These are phyloP conservation scores for Syzygium syzygioides DNA, from an alignment of 441 rosid genomes.

Conservation along the genomic window DNA sequence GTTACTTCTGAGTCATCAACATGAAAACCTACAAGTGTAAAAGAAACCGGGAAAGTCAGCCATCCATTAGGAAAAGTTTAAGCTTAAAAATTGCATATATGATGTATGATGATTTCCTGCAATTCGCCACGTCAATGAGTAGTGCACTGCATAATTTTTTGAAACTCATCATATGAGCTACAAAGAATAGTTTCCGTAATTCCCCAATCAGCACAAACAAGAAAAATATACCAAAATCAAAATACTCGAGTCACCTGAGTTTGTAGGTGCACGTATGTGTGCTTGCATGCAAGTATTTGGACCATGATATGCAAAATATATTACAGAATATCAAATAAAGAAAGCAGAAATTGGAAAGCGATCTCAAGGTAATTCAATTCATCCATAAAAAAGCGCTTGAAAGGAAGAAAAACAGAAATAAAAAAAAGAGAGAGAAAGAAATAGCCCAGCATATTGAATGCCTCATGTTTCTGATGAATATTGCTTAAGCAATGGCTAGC, in stretches of 20 bases:
- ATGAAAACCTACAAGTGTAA: constrained; percentile 48
- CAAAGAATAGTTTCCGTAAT: background rate
- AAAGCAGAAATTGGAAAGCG: background rate
- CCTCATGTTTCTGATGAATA: background rate
- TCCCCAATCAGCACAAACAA: background rate
- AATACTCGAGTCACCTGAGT: background rate
- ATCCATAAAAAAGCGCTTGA: background rate
- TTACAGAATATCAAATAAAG: background rate
- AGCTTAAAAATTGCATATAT: background rate
- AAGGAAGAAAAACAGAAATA: background rate
- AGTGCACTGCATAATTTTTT: background rate
- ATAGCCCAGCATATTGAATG: background rate
- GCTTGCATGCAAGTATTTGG: background rate
- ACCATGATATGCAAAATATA: background rate
- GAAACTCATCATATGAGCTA: background rate
- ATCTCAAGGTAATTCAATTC: background rate
- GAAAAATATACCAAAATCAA: background rate
- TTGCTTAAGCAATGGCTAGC: background rate
- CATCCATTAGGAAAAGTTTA: background rate
- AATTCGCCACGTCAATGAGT: background rate
- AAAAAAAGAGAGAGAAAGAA: background rate
- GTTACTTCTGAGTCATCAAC: constrained; percentile 75
- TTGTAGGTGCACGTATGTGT: background rate
- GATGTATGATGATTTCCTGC: background rate
- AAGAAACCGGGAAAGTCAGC: background rate